Base-by-base conservation (phyloP, 1,284 basidiomycete genomes). In the Cryptococcus maquisensis region DNA sequence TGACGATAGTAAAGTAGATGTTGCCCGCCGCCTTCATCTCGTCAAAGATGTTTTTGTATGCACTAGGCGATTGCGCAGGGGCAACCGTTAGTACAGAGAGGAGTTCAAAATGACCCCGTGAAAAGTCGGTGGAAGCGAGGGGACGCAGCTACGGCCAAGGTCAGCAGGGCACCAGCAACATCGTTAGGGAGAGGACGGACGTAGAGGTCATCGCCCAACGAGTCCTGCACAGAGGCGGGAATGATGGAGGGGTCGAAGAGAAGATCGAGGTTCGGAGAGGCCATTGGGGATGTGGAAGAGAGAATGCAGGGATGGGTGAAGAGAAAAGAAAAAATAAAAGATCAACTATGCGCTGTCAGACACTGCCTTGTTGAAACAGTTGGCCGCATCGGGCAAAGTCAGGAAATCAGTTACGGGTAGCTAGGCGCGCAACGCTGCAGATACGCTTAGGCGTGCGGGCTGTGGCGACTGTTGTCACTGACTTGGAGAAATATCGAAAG, bases 1-100 rank as follows among this genome's bases (percentile, higher is more conserved):
- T 86, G 65, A 93, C 93, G 66, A 96, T 78, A 43, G 86, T 81
- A 75, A 86, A 95, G 80, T 97, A 97, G 3, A 88, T 86, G 44
- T 76, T 71, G 3, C 82, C 79, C 18, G 79, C 74, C 16, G 65
- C 49, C 62, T 68, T 62, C 49, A 72, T 60, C 37, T 59, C 51
- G 39, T 83, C 70, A 78, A 91, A 91, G 41, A 86, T 86, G 6
- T 80, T 78, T 64, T 77, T 70, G 80, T 87, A 92, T 6, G 85
- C 83, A 1, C 76, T 77, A 43, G 83, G 79, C 38, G 88, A 85
- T 12, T 86, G 82, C 69, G 88, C 86, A 3, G 89, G 84, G 6
- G 87, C 85, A 50, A 82, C 78, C 4, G 94, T 88, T 42, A 98
- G 83, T 38, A 92, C 86, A 13, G 84, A 78, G 61, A 98, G 86